These are phyloP conservation scores for Fusarium chaquense DNA, from an alignment of 2,329 filamentous ascomycete genomes.

Conservation along the genomic window DNA sequence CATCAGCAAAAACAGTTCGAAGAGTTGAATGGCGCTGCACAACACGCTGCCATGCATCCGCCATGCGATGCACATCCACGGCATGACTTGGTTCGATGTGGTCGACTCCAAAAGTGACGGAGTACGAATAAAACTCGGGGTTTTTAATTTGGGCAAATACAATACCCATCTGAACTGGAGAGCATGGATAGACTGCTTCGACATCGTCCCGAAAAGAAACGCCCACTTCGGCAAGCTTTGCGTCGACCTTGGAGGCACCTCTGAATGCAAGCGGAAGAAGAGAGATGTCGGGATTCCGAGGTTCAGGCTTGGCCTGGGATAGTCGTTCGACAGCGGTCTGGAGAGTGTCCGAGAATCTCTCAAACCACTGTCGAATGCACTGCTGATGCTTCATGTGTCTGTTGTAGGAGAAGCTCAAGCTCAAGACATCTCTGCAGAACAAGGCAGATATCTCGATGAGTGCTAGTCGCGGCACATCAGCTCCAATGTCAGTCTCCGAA, in stretches of 20 bases:
- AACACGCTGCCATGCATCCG: constrained; percentile 38
- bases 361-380: neutral
- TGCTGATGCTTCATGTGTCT: constrained; percentile 15
- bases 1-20: constrained; percentile 40
- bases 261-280: constrained; percentile 24
- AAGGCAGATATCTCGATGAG: constrained; percentile 37
- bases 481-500: constrained; percentile 25
- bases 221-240: neutral
- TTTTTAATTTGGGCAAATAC: constrained; percentile 37
- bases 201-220: neutral
- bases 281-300: constrained; percentile 1
- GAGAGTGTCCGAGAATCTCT: neutral
- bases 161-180: constrained; percentile 41
- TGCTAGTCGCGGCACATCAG: constrained; percentile 25
- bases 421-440: neutral
- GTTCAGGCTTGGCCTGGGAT: neutral
- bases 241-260: neutral
- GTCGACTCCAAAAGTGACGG: constrained; percentile 28
- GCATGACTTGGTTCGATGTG: accelerated
- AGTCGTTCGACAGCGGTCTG: neutral
- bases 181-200: constrained; percentile 41
- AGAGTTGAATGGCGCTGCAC: constrained; percentile 41
- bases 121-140: constrained; percentile 39
- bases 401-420: constrained; percentile 29
- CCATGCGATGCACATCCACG: constrained; percentile 18